A percentile compares a stretch with the other conserved stretches of the same genome.
These are phyloP conservation scores for Daldinia sp. DNA, from an alignment of 2,329 filamentous ascomycete genomes.

Conservation along the genomic window DNA sequence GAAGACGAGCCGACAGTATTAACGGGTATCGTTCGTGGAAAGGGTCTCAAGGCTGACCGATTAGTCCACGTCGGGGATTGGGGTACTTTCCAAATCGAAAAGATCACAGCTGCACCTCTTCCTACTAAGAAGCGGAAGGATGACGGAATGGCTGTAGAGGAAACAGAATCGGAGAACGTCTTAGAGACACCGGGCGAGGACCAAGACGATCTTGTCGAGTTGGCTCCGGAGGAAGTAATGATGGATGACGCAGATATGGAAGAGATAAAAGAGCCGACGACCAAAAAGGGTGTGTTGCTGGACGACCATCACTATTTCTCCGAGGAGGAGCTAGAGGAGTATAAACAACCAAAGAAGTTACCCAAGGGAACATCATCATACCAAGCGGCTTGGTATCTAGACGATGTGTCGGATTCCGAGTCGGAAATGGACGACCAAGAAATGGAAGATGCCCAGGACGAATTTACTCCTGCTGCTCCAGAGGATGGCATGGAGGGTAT, in stretches of 20 bases:
- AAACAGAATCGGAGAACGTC: conserved; percentile 60
- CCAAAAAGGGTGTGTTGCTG: conserved; percentile 86
- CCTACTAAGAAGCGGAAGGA: conserved; percentile 67
- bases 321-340: conserved; percentile 75
- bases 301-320: conserved; percentile 99
- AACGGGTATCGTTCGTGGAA: conserved; percentile 86
- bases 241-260: conserved; percentile 65
- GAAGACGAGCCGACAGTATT: conserved; percentile 73
- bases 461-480: conserved; percentile 66
- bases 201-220: conserved; percentile 80
- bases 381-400: conserved; percentile 91
- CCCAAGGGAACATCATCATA: conserved; percentile 94
- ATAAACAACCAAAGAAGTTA: conserved; percentile 73
- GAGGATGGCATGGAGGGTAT: conserved; percentile 84
- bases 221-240: conserved; percentile 85
- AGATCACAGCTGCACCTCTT: conserved; percentile 81
- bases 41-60: conserved; percentile 86
- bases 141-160: conserved; percentile 74
- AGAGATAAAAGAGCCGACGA: conserved; percentile 58
- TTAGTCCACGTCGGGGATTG: conserved; percentile 91
- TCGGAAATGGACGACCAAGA: conserved; percentile 72
- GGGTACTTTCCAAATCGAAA: conserved; percentile 92
- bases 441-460: conserved; percentile 53
- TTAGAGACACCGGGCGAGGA: conserved; percentile 79
- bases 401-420: conserved; percentile 82